Conservation (phyloP, 208 protist genomes). For the Herpetomonas tarakana region DNA sequence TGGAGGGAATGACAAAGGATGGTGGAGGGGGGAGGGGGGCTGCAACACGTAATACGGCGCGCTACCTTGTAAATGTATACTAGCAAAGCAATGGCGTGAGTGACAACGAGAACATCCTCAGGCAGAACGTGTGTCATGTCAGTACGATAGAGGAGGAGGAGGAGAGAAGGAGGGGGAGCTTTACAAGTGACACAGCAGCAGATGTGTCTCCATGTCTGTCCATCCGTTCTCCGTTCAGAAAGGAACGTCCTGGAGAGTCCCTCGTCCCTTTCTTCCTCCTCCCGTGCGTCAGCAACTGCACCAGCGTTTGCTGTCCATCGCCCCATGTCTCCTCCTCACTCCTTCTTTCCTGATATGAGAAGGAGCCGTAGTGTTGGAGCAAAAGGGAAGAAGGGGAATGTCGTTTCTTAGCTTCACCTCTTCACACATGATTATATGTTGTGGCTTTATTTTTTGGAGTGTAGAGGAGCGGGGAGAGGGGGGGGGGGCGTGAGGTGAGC, state of each 20-base stretch:
- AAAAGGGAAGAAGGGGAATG: not conserved
- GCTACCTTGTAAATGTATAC: conserved; percentile 4
- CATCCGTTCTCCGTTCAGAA: not conserved
- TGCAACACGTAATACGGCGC: not conserved
- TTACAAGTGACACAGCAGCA: no score
- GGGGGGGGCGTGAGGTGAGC: not conserved
- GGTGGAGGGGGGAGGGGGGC: conserved; percentile 1
- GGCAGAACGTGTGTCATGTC: no score
- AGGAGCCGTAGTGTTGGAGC: not conserved
- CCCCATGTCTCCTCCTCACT: not conserved
- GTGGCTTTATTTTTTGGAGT: no score
- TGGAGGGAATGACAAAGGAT: conserved; percentile 8
- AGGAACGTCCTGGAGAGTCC: not conserved
- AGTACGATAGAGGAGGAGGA: no score
- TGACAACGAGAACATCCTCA: no score
- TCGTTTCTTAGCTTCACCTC: not conserved
- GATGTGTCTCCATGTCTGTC: no score
- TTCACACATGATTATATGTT: not conserved
- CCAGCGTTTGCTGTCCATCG: not conserved
- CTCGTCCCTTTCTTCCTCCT: not conserved
- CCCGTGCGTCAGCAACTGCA: no score
- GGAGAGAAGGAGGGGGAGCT: no score
- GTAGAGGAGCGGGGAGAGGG: not conserved
- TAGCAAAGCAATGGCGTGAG: not conserved
- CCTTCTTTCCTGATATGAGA: not conserved